Base-by-base conservation (phyloP, 108 stramenopile species). In the Skeletonema marinoi region DNA sequence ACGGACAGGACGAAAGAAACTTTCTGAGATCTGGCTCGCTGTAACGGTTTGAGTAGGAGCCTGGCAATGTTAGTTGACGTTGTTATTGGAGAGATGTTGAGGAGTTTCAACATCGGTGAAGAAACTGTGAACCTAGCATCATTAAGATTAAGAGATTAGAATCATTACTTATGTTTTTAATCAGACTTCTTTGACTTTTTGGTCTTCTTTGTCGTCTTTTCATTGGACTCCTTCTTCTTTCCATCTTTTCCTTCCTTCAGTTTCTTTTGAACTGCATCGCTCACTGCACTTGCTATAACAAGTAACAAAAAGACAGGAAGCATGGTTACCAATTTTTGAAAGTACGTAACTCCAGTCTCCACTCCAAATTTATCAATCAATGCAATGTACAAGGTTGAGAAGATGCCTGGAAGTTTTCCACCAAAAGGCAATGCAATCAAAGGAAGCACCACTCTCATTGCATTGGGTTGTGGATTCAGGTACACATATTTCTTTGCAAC, bases 401-500 rank as follows among this genome's bases (percentile, higher is more conserved):
- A 70, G 36, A 81, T 54, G 2, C 48, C 32, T 11, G 91, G 92
- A n/a, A 91, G 74, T 66, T 81, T 90, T 0, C 93, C 93, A 17
- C 92, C 92, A 73, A 81, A 85, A 2, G 80, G 82, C 35, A 89
- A 38, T 7, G 92, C 90, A 71, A 96, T 72, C 6, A 87, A 32
- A 6, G 96, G 96, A n/a, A 96, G 68, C 13, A 90, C 87, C 60
- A 93, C 77, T 32, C 91, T 73, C 33, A 87, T 78, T 14, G 90
- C 79, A 10, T 61, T 78, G 1, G 86, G 77, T 35, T 88, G 74
- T 31, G 93, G 92, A 46, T 73, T 78, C 41, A 81, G 83, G 60
- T 86, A 93, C 32, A 96, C 87, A 78, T 85, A 94, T 67, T 94
- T 96, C 60, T 88, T 90, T 39, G 93, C 96, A 32, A 94, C 78